Percentiles rank a stretch among this genome's conserved stretches.
These are phyloP conservation scores for Sordariomycetes sp. DNA, from an alignment of 2,329 filamentous ascomycete species.

Conservation along the genomic window DNA sequence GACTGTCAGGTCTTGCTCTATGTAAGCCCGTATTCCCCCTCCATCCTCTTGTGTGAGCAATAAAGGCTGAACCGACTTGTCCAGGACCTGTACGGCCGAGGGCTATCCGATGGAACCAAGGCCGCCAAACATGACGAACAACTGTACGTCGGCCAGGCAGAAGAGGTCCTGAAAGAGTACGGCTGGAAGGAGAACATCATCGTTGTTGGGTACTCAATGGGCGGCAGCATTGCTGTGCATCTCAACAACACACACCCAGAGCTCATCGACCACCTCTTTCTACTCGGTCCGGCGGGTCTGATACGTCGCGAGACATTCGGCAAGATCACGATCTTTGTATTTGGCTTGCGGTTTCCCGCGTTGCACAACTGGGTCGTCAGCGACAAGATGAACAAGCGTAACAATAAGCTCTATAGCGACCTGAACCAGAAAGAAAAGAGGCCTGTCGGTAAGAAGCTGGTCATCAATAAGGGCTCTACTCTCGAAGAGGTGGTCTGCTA, in stretches of 20 bases:
- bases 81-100: slow-evolving; percentile 57
- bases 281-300: slow-evolving; percentile 71
- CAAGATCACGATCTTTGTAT: slow-evolving; percentile 18
- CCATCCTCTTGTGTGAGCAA: slow-evolving; percentile 6
- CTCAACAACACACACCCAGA: slow-evolving; percentile 64
- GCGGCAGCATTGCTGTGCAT: slow-evolving; percentile 64
- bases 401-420: neutral
- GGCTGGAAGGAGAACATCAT: slow-evolving; percentile 38
- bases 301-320: slow-evolving; percentile 47
- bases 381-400: neutral
- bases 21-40: slow-evolving; percentile 22
- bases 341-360: neutral
- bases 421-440: neutral
- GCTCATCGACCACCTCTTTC: slow-evolving; percentile 56
- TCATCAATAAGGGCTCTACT: neutral
- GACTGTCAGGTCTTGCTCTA: slow-evolving; percentile 71
- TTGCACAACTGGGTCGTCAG: neutral
- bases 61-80: slow-evolving; percentile 3
- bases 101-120: slow-evolving; percentile 48
- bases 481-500: neutral
- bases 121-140: neutral
- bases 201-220: slow-evolving; percentile 70
- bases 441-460: neutral
- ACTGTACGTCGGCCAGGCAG: neutral
- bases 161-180: neutral